A percentile compares a stretch with the other conserved stretches of the same genome.
These are phyloP conservation scores for Termitomyces sp. DNA, from an alignment of 768 basidiomycete genomes.

Conservation along the genomic window DNA sequence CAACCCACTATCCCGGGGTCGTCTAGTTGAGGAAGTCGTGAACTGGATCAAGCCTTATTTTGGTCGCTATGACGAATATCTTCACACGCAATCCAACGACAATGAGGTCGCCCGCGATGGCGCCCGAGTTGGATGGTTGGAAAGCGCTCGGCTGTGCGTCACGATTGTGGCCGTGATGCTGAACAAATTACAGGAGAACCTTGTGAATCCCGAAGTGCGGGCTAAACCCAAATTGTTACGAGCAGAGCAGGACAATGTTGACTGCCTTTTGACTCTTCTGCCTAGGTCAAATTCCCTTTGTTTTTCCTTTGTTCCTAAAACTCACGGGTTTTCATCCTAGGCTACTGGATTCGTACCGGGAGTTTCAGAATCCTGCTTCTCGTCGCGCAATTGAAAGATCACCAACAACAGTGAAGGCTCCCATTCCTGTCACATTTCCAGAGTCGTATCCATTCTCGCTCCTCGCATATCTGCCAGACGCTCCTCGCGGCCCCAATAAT, in stretches of 20 bases:
- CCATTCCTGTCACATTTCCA: conserved; percentile 80
- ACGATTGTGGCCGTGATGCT: conserved; percentile 87
- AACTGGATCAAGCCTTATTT: conserved; percentile 96
- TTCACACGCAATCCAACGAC: conserved; percentile 57
- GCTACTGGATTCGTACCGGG: conserved; percentile 82
- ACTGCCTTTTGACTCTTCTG: conserved; percentile 74
- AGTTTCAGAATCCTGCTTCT: conserved; percentile 66
- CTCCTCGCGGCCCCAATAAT: conserved; percentile 35
- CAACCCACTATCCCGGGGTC: conserved; percentile 66
- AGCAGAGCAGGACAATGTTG: conserved; percentile 90
- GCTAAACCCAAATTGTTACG: conserved; percentile 55
- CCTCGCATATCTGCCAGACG: conserved; percentile 57
- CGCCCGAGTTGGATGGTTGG: conserved; percentile 83
- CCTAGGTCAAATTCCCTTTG: conserved; percentile 57
- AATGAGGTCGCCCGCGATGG: conserved; percentile 61
- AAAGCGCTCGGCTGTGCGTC: conserved; percentile 83
- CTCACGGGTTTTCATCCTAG: conserved; percentile 30
- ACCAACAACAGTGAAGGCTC: conserved; percentile 48
- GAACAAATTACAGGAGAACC: conserved; percentile 79
- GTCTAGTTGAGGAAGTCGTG: conserved; percentile 82
- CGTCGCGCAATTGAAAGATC: conserved; percentile 66
- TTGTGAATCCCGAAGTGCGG: conserved; percentile 61
- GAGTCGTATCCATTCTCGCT: conserved; percentile 92
- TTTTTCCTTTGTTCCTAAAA: neutral
- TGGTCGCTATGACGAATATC: conserved; percentile 83